Evolutionary conservation across 192 early-diverging fungal species (phyloP), one percentile per base, ranked within the genome.

Genomic region (Irineochytrium annulatum): DNA sequence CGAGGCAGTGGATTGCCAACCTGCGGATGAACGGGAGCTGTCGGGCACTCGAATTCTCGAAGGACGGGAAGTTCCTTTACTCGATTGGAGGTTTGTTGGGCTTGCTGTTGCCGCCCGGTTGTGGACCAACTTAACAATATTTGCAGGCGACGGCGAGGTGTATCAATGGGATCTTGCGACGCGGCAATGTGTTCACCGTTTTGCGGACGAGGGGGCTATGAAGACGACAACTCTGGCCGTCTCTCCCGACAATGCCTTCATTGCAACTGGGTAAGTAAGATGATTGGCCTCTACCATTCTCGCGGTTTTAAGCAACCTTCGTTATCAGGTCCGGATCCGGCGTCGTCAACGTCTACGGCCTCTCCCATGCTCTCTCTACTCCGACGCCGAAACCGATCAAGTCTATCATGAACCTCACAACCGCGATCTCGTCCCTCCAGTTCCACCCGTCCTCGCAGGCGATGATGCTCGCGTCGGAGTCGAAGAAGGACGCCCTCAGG

Each of bases 401-500:
- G 62, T 61, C 87, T 0, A 79, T 97, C 37, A 70, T 76, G 37
- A 98, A 97, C 59, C 69, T 98, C 65, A 94, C 93, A 2, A 97
- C 96, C 0, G 53, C 78, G 1, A 84, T 98, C 27, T 75, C 72
- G 45, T 77, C 70, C 8, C 62, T 94, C 34, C 67, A 68, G 45
- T 98, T 98, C 73, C 91, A 91, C 68, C 88, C 91, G 52, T 89
- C 86, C 66, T 85, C 91, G 0, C 89, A 94, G 52, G 77, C 97
- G 27, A 63, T 98, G 58, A 85, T 78, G 8, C 85, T 98, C 16
- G 79, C 88, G 3, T 89, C 86, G 56, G 57, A 80, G 49, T 68
- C 67, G 32, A 89, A 88, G 55, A 82, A 87, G 63, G 89, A 93
- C 63, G 82, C 89, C 51, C 72, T 98, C 55, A 77, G 85, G 55